phyloP scores from a whole-genome alignment of 2,329 filamentous ascomycete genomes.

The Talaromyces atroroseus region DNA sequence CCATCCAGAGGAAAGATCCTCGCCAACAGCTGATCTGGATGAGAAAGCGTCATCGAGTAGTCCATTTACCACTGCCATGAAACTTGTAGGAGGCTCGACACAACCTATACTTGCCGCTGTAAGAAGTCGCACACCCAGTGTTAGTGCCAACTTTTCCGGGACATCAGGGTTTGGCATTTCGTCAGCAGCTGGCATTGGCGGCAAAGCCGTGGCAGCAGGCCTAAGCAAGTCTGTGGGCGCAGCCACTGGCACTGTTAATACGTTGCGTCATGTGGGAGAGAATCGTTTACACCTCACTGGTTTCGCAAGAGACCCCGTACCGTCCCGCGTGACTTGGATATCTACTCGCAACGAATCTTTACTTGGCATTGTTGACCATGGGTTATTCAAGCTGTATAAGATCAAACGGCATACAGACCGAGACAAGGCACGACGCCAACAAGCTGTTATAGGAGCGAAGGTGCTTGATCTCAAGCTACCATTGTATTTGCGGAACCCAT shows the following conservation, averaged over 20 bases:
- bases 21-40: conserved; percentile 36
- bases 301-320: conserved; percentile 32
- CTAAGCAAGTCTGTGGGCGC: conserved; percentile 47
- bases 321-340: conserved; percentile 44
- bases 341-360: conserved; percentile 37
- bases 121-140: conserved; percentile 48
- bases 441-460: conserved; percentile 51
- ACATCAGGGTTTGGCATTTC: conserved; percentile 41
- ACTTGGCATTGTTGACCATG: conserved; percentile 42
- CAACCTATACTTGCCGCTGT: conserved; percentile 64
- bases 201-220: conserved; percentile 45
- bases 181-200: conserved; percentile 42
- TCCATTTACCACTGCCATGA: conserved; percentile 65
- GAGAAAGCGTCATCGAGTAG: conserved; percentile 25
- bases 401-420: conserved; percentile 42
- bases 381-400: conserved; percentile 41
- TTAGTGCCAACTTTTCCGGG: conserved; percentile 39
- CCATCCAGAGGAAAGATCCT: conserved; percentile 35
- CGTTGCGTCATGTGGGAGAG: conserved; percentile 44
- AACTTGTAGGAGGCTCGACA: conserved; percentile 56
- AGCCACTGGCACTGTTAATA: conserved; percentile 45
- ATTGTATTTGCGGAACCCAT: conserved; percentile 54
- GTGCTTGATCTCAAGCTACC: conserved; percentile 64
- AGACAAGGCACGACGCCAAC: conserved; percentile 49
- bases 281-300: conserved; percentile 44